These are phyloP conservation scores for Gymnopilus dilepis DNA, from an alignment of 768 basidiomycete species.

Conservation along the genomic window DNA sequence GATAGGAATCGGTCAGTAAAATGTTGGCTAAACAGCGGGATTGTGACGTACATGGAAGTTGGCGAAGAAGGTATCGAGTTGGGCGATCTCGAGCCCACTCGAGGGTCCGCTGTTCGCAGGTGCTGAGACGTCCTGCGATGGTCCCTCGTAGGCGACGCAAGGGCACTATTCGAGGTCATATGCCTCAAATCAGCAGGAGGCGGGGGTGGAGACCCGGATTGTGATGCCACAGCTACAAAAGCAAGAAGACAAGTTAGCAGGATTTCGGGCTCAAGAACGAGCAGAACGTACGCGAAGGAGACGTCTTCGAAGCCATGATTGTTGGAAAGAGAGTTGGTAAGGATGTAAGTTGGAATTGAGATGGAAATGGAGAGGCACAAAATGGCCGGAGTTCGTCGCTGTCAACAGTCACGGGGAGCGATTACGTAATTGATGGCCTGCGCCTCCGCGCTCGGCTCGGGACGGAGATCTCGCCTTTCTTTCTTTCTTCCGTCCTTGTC, in stretches of 20 bases:
- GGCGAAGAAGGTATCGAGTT: slow-evolving; percentile 26
- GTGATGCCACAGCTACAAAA: not conserved
- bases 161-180: not conserved
- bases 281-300: not conserved
- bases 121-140: too few species aligned
- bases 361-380: too few species aligned
- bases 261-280: not conserved
- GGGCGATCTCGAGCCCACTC: too few species aligned
- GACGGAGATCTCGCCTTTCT: too few species aligned
- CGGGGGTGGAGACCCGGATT: not conserved
- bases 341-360: not conserved
- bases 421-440: too few species aligned
- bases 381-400: too few species aligned
- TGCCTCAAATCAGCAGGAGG: not conserved
- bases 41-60: slow-evolving; percentile 67
- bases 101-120: too few species aligned
- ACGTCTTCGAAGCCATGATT: not conserved
- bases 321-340: not conserved
- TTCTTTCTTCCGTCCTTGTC: too few species aligned
- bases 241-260: not conserved
- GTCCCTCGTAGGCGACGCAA: not conserved
- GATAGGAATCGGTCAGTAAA: slow-evolving; percentile 8
- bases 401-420: too few species aligned
- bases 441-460: too few species aligned
- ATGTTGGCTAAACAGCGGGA: slow-evolving; percentile 8